Percentiles rank a stretch among this genome's conserved stretches.
phyloP scores from a whole-genome alignment of 306 rosid species.

The Senna tora region DNA sequence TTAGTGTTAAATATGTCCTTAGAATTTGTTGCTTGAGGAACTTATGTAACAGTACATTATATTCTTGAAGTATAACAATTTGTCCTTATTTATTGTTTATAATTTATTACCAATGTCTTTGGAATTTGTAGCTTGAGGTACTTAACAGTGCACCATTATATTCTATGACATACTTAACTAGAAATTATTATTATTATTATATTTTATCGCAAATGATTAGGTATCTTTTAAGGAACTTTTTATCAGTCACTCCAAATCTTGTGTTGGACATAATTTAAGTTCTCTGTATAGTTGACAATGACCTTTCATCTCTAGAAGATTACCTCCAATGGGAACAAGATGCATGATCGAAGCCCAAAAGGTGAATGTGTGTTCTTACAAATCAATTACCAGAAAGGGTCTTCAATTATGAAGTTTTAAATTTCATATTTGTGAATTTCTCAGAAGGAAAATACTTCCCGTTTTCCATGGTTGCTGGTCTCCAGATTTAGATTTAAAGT shows the following conservation, averaged over 20 bases:
- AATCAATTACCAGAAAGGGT: constrained; percentile 21
- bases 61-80: not conserved
- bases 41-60: not conserved
- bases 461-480: constrained; percentile 3
- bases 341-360: constrained; percentile 19
- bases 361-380: constrained; percentile 4
- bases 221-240: constrained; percentile 17
- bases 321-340: constrained; percentile 24
- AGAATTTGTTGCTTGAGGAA: constrained; percentile 30
- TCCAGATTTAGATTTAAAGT: constrained; percentile 22
- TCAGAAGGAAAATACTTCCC: not conserved
- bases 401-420: not conserved
- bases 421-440: constrained; percentile 9
- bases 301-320: not conserved
- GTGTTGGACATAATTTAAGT: not conserved
- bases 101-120: not conserved
- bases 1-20: constrained; percentile 5
- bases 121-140: not conserved
- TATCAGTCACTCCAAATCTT: constrained; percentile 14
- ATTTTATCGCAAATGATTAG: constrained; percentile 7
- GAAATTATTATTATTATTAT: too few species aligned
- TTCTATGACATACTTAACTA: constrained; percentile 2
- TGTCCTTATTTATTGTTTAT: not conserved
- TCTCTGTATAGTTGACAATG: not conserved
- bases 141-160: not conserved